phyloP scores from a whole-genome alignment of 306 rosid genomes.

The Trichosanthes truncata region DNA sequence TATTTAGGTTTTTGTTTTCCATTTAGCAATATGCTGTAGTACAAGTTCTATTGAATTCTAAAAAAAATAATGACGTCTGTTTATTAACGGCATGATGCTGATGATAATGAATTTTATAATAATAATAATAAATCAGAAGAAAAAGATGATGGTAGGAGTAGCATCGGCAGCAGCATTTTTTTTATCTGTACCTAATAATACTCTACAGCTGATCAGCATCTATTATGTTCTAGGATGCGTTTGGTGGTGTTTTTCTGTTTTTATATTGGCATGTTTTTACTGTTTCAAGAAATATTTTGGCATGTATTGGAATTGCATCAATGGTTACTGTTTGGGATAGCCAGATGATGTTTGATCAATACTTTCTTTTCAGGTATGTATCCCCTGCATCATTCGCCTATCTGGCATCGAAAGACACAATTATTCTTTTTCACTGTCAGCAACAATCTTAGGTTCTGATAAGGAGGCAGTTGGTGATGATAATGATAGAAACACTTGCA shows the following conservation, averaged over 20 bases:
- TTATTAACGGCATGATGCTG: neutral
- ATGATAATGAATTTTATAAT: neutral
- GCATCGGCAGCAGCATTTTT: neutral
- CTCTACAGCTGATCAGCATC: neutral
- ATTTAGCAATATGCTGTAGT: neutral
- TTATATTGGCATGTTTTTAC: neutral
- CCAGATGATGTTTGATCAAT: neutral
- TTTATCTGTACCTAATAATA: neutral
- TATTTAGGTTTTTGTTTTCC: neutral
- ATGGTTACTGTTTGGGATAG: neutral
- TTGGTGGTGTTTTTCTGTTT: neutral
- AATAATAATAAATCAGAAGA: neutral
- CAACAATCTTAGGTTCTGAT: constrained; percentile 24
- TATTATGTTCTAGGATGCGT: neutral
- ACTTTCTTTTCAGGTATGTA: constrained; percentile 40
- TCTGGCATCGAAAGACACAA: constrained; percentile 37
- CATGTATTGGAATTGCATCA: neutral
- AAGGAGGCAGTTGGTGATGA: constrained; percentile 17
- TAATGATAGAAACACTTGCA: constrained; percentile 23
- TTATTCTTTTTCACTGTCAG: constrained; percentile 19
- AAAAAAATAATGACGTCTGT: neutral
- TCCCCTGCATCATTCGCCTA: constrained; percentile 59
- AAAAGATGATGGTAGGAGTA: neutral
- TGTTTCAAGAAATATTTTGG: neutral
- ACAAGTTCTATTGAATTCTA: neutral